A percentile compares a stretch with the other conserved stretches of the same genome.
Evolutionary conservation across 2,329 filamentous ascomycete genomes (phyloP).

Genomic region (Verticillium isaacii): DNA sequence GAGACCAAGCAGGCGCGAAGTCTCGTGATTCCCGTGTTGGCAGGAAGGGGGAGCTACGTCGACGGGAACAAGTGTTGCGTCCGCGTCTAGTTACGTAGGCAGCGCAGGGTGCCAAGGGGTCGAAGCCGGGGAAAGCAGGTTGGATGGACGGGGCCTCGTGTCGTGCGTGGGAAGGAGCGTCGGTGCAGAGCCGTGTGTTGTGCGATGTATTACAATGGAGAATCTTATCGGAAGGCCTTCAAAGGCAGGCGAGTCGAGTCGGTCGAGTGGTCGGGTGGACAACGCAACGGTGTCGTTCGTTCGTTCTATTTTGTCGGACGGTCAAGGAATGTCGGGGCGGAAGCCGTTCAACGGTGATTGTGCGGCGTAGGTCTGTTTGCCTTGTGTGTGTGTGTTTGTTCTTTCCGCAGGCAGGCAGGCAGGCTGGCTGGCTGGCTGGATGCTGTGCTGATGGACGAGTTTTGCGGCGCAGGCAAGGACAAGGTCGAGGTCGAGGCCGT

Average conservation of each 20-base stretch:
- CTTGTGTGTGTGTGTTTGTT: background rate
- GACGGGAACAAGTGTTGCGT: background rate
- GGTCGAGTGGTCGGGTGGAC: slow-evolving; percentile 7
- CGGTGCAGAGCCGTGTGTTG: slow-evolving; percentile 5
- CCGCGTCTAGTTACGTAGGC: slow-evolving; percentile 1
- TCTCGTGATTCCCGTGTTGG: background rate
- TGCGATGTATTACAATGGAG: slow-evolving; percentile 13
- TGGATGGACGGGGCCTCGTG: background rate
- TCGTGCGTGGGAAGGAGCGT: slow-evolving; percentile 9
- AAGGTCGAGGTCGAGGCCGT: background rate
- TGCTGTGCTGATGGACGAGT: background rate
- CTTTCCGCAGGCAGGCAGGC: background rate
- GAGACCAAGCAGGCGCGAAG: background rate
- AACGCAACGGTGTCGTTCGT: slow-evolving; percentile 9
- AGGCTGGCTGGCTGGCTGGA: background rate
- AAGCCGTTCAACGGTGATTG: background rate
- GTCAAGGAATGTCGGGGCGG: slow-evolving; percentile 15
- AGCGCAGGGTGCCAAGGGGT: slow-evolving; percentile 4
- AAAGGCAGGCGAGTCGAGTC: slow-evolving; percentile 5
- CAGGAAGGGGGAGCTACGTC: background rate
- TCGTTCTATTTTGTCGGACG: slow-evolving; percentile 1
- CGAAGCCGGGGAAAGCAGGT: slow-evolving; percentile 1
- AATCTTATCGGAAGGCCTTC: slow-evolving; percentile 2
- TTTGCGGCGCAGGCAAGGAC: background rate
- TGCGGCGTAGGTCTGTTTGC: background rate